Percentiles rank a stretch among this genome's conserved stretches.
phyloP scores from a whole-genome alignment of 371 early-diverging fungal genomes.

The Mucor circinelloides region DNA sequence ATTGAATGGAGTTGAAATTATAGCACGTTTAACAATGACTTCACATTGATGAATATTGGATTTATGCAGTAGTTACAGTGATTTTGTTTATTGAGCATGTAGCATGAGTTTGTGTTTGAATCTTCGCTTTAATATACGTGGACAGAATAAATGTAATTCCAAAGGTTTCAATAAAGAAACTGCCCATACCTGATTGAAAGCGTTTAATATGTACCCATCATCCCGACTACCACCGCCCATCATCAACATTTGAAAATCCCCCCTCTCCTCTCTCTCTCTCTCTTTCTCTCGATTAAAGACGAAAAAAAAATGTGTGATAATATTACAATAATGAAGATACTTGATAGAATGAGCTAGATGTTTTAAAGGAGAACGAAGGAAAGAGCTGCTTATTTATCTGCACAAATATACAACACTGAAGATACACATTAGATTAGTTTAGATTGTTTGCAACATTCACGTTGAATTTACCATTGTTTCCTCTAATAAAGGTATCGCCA shows the following conservation, averaged over 20 bases:
- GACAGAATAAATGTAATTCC: slow-evolving; percentile 48
- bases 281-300: not conserved
- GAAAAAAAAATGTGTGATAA: not conserved
- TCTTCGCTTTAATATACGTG: slow-evolving; percentile 51
- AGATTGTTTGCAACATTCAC: not conserved
- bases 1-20: not conserved
- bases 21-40: not conserved
- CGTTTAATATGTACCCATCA: slow-evolving; percentile 24
- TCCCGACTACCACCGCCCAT: not conserved
- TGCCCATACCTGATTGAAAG: slow-evolving; percentile 52
- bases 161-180: slow-evolving; percentile 18
- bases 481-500: slow-evolving; percentile 96
- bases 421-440: not conserved
- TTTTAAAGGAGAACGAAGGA: slow-evolving; percentile 9
- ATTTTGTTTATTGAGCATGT: not conserved
- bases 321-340: not conserved
- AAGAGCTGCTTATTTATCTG: slow-evolving; percentile 26
- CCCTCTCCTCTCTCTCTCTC: too few relatives aligned
- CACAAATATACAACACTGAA: slow-evolving; percentile 53
- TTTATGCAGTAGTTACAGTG: not conserved
- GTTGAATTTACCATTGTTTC: slow-evolving; percentile 85
- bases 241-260: not conserved
- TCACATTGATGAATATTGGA: not conserved
- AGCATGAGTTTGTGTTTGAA: slow-evolving; percentile 4
- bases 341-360: not conserved